Percentiles rank a stretch among this genome's conserved stretches.
These are phyloP conservation scores for Capronia americana DNA, from an alignment of 2,329 filamentous ascomycete species.

Conservation along the genomic window DNA sequence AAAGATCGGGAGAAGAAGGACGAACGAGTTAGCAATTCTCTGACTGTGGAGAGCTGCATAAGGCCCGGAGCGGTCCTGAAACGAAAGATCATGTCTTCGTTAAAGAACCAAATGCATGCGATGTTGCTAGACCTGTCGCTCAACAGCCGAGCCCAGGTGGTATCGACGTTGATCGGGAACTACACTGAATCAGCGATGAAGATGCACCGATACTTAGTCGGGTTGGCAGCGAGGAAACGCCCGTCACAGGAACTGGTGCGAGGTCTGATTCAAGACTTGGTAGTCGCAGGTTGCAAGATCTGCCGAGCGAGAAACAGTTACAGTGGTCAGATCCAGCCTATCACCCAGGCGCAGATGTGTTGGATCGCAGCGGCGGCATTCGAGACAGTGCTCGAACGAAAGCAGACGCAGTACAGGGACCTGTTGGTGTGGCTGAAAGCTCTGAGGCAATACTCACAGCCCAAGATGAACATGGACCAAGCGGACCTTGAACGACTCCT, in stretches of 20 bases:
- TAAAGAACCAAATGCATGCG: slow-evolving; percentile 83
- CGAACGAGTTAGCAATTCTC: slow-evolving; percentile 67
- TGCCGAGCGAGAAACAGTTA: slow-evolving; percentile 52
- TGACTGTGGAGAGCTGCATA: slow-evolving; percentile 79
- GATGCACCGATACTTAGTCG: slow-evolving; percentile 65
- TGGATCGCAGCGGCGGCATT: slow-evolving; percentile 76
- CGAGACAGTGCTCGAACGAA: slow-evolving; percentile 67
- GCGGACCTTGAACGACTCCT: slow-evolving; percentile 25
- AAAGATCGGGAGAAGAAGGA: slow-evolving; percentile 69
- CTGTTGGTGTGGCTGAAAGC: slow-evolving; percentile 72
- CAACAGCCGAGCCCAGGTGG: slow-evolving; percentile 72
- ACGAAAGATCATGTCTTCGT: slow-evolving; percentile 74
- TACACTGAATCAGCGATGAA: slow-evolving; percentile 82
- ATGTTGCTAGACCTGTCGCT: slow-evolving; percentile 83
- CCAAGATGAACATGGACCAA: slow-evolving; percentile 30
- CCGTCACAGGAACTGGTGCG: slow-evolving; percentile 68
- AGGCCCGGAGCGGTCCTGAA: slow-evolving; percentile 78
- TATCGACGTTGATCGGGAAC: slow-evolving; percentile 75
- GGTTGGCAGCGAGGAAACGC: slow-evolving; percentile 63
- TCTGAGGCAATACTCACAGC: slow-evolving; percentile 43
- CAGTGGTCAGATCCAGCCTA: slow-evolving; percentile 54
- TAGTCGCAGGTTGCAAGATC: slow-evolving; percentile 68
- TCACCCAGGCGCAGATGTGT: slow-evolving; percentile 66
- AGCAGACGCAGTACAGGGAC: slow-evolving; percentile 71
- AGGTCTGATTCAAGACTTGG: slow-evolving; percentile 68